Percentiles rank a stretch among this genome's conserved stretches.
These are phyloP conservation scores for Chrysoporthe austroafricana DNA, from an alignment of 2,329 filamentous ascomycete genomes.

Conservation along the genomic window DNA sequence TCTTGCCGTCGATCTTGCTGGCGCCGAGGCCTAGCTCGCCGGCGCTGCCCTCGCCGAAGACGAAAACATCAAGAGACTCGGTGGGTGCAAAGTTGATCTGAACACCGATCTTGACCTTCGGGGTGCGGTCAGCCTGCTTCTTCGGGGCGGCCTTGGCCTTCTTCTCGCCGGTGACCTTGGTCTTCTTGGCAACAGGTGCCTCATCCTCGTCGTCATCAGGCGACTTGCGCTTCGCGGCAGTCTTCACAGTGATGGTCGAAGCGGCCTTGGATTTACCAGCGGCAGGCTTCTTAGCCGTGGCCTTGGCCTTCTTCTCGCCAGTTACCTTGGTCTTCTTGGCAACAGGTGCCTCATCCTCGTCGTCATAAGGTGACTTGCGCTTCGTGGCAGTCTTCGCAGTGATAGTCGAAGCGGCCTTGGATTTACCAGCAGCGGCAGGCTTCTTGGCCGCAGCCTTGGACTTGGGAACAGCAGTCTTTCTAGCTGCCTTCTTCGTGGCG, in stretches of 20 bases:
- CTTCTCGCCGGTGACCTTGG: constrained; percentile 39
- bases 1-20: constrained; percentile 58
- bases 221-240: constrained; percentile 36
- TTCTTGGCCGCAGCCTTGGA: constrained; percentile 19
- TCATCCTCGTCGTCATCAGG: constrained; percentile 27
- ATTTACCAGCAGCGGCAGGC: constrained; percentile 20
- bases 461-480: background rate
- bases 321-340: constrained; percentile 29
- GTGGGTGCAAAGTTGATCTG: constrained; percentile 67
- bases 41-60: constrained; percentile 79
- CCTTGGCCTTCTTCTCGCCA: constrained; percentile 32
- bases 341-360: constrained; percentile 38
- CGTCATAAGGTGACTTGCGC: constrained; percentile 34
- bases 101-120: constrained; percentile 32
- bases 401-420: constrained; percentile 28
- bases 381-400: constrained; percentile 34
- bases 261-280: constrained; percentile 31
- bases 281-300: constrained; percentile 54
- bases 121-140: constrained; percentile 14
- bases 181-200: constrained; percentile 41
- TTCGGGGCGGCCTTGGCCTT: constrained; percentile 40
- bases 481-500: constrained; percentile 12
- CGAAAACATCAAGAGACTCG: constrained; percentile 71
- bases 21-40: constrained; percentile 82
- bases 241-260: constrained; percentile 31